A percentile compares a stretch with the other conserved stretches of the same genome.
Evolutionary conservation across 2,329 filamentous ascomycete species (phyloP).

Genomic region (Metarhizium anisopliae): DNA sequence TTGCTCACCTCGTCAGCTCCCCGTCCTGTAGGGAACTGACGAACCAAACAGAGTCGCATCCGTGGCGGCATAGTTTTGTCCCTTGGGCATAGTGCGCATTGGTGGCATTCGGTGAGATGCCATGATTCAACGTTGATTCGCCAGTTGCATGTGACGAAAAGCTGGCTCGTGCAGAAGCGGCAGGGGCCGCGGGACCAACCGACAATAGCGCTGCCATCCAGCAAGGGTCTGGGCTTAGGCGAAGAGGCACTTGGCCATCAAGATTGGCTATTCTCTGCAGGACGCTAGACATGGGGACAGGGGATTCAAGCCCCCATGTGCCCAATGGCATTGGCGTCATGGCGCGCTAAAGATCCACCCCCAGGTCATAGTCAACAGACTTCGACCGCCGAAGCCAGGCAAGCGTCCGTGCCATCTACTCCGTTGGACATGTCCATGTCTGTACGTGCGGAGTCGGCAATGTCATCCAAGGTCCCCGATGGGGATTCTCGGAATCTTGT

Average conservation of each 20-base stretch:
- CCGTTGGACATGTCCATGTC: background rate
- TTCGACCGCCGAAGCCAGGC: background rate
- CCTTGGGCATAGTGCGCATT: slow-evolving; percentile 1
- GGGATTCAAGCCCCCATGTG: slow-evolving; percentile 1
- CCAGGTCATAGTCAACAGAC: background rate
- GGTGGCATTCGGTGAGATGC: background rate
- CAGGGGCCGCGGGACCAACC: slow-evolving; percentile 38
- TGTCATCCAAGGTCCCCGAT: background rate
- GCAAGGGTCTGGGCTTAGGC: slow-evolving; percentile 16
- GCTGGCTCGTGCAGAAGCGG: slow-evolving; percentile 33
- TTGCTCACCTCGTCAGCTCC: background rate
- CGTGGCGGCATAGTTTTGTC: slow-evolving; percentile 4
- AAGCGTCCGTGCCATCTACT: background rate
- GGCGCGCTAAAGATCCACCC: background rate
- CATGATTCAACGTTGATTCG: slow-evolving; percentile 6
- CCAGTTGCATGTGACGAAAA: slow-evolving; percentile 32
- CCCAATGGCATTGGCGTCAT: slow-evolving; percentile 6
- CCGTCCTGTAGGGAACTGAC: background rate
- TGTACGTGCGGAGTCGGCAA: background rate
- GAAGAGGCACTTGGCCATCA: slow-evolving; percentile 22
- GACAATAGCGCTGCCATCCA: slow-evolving; percentile 27
- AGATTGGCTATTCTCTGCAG: slow-evolving; percentile 31
- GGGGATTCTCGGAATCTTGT: background rate
- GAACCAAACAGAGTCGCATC: slow-evolving; percentile 2
- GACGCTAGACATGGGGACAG: slow-evolving; percentile 13